Conservation (phyloP, 306 rosid genomes). For the Arachis stenosperma region DNA sequence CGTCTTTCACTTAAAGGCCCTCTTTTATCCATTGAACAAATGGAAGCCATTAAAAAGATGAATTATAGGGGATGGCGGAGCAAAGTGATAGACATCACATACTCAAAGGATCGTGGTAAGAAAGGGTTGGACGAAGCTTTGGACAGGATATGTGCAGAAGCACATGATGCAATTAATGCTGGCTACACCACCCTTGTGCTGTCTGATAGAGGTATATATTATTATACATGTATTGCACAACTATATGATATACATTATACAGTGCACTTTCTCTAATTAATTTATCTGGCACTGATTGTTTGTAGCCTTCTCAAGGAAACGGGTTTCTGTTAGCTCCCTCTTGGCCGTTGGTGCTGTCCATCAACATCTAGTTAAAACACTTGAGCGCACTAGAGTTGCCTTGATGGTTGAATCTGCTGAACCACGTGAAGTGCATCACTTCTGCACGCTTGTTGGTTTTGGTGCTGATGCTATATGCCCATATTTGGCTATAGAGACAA, state of each 20-base stretch:
- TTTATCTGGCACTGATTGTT: slow-evolving; percentile 18
- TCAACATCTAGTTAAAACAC: slow-evolving; percentile 86
- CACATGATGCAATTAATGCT: slow-evolving; percentile 76
- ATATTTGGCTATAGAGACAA: slow-evolving; percentile 85
- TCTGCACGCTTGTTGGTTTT: slow-evolving; percentile 93
- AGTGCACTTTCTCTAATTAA: slow-evolving; percentile 15
- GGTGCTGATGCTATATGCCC: slow-evolving; percentile 98
- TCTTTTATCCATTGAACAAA: slow-evolving; percentile 74
- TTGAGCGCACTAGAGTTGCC: slow-evolving; percentile 93
- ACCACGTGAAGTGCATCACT: slow-evolving; percentile 99
- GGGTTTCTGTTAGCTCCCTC: slow-evolving; percentile 93
- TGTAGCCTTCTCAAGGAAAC: slow-evolving; percentile 81
- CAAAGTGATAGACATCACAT: slow-evolving; percentile 91
- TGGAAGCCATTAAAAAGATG: slow-evolving; percentile 87
- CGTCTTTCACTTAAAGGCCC: slow-evolving; percentile 94
- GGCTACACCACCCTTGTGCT: slow-evolving; percentile 88
- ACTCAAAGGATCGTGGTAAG: slow-evolving; percentile 74
- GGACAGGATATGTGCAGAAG: slow-evolving; percentile 84
- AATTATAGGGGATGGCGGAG: slow-evolving; percentile 87
- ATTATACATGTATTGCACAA: slow-evolving; percentile 22
- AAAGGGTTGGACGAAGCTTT: slow-evolving; percentile 84
- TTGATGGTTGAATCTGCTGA: slow-evolving; percentile 95
- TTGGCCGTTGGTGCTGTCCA: slow-evolving; percentile 97
- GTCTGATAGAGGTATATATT: slow-evolving; percentile 94
- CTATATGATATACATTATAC: slow-evolving; percentile 3